phyloP scores from a whole-genome alignment of 2,329 filamentous ascomycete genomes.

The Emmonsia crescens region DNA sequence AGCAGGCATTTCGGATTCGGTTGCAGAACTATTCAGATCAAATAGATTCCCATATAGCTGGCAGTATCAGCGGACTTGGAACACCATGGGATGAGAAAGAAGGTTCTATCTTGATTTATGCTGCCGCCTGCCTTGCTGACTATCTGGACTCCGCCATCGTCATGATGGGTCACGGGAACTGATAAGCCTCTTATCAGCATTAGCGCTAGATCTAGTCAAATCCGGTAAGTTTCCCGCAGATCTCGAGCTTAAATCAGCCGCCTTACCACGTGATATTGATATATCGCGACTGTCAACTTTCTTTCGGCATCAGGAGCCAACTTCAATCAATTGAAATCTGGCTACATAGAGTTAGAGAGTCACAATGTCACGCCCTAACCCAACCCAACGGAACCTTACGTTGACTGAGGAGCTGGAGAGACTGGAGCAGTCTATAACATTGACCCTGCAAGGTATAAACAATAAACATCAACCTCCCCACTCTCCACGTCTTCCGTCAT shows the following conservation, averaged over 20 bases:
- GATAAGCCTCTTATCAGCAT: background rate
- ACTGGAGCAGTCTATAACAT: slow-evolving; percentile 90
- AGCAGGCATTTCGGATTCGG: slow-evolving; percentile 30
- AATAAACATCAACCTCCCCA: slow-evolving; percentile 14
- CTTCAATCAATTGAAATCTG: background rate
- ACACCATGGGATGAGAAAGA: background rate
- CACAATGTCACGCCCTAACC: slow-evolving; percentile 42
- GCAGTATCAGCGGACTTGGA: background rate
- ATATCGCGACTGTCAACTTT: background rate
- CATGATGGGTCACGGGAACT: background rate
- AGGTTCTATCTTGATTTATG: background rate
- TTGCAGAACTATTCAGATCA: background rate
- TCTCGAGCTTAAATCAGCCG: background rate
- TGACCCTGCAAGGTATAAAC: slow-evolving; percentile 74
- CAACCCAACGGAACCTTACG: slow-evolving; percentile 51
- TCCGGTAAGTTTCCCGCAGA: background rate
- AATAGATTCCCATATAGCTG: background rate
- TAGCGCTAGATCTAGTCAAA: background rate
- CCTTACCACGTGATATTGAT: background rate
- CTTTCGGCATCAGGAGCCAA: background rate
- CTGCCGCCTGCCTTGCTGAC: slow-evolving; percentile 2
- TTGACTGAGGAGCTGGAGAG: slow-evolving; percentile 93
- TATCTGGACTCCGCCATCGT: background rate
- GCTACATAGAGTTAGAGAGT: background rate
- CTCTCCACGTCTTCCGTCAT: background rate